Conservation (phyloP, 2,329 filamentous ascomycete species). For the Chaetomium sp. region DNA sequence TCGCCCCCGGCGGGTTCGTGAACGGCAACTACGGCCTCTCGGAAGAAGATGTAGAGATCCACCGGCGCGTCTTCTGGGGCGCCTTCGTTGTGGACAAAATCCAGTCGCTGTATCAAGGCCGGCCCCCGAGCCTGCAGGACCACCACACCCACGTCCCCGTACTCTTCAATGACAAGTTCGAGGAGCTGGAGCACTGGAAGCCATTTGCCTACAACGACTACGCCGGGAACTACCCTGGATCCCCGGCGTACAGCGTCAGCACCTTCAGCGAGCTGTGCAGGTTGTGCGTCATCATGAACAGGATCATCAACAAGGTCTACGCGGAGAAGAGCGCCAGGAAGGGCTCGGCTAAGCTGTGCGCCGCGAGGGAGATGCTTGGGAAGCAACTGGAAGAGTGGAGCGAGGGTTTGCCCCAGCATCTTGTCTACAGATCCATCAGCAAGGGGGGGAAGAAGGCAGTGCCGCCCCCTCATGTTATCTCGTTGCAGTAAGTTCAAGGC, state of each 20-base stretch:
- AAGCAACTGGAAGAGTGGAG: too few relatives aligned
- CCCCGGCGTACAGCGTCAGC: background rate
- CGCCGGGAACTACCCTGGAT: background rate
- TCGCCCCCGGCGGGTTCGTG: background rate
- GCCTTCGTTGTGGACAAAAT: background rate
- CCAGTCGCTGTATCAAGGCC: background rate
- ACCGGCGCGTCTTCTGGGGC: background rate
- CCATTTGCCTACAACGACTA: background rate
- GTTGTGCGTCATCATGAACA: background rate
- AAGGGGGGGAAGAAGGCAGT: too few relatives aligned
- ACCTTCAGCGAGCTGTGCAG: background rate
- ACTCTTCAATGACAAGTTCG: background rate
- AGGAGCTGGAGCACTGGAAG: background rate
- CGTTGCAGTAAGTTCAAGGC: too few relatives aligned
- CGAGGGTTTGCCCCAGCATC: too few relatives aligned
- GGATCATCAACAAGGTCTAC: background rate
- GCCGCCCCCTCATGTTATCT: too few relatives aligned
- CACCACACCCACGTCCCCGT: background rate
- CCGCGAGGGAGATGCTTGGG: too few relatives aligned
- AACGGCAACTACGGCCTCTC: background rate
- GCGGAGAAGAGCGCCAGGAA: too few relatives aligned
- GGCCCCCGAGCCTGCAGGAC: background rate
- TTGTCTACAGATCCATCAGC: too few relatives aligned
- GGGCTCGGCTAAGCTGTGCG: too few relatives aligned
- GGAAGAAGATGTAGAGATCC: background rate